These are phyloP conservation scores for Lasiodiplodia gonubiensis DNA, from an alignment of 2,329 filamentous ascomycete species.

Conservation along the genomic window DNA sequence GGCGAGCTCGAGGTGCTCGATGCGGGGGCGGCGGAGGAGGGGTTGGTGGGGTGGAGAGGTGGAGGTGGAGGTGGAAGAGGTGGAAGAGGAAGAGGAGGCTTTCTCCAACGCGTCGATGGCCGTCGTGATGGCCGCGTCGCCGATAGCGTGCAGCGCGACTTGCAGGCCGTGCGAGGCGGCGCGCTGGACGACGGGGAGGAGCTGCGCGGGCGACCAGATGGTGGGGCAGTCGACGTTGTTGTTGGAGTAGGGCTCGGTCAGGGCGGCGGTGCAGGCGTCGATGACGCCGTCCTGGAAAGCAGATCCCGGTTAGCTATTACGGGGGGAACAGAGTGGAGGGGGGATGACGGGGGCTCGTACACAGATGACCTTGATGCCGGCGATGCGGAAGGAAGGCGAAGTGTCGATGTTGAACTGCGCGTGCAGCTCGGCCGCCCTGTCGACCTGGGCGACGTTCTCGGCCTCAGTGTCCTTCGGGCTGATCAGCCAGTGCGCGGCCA, in stretches of 20 bases:
- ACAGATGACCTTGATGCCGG: slow-evolving; percentile 69
- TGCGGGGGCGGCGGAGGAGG: slow-evolving; percentile 58
- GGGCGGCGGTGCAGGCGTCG: slow-evolving; percentile 67
- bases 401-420: slow-evolving; percentile 52
- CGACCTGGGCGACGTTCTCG: slow-evolving; percentile 57
- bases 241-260: slow-evolving; percentile 63
- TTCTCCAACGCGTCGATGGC: slow-evolving; percentile 62
- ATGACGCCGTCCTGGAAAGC: slow-evolving; percentile 61
- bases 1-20: slow-evolving; percentile 69
- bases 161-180: slow-evolving; percentile 63
- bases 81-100: slow-evolving; percentile 34
- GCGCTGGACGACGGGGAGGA: slow-evolving; percentile 60
- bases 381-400: slow-evolving; percentile 57
- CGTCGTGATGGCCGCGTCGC: slow-evolving; percentile 63
- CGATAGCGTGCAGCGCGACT: slow-evolving; percentile 69
- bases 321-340: neutral
- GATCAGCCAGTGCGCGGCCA: slow-evolving; percentile 65
- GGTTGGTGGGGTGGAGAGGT: slow-evolving; percentile 12
- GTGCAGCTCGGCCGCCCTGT: slow-evolving; percentile 57
- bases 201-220: slow-evolving; percentile 61
- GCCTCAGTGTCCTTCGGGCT: slow-evolving; percentile 53
- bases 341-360: neutral
- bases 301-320: neutral
- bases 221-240: slow-evolving; percentile 53
- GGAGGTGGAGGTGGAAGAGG: too few relatives aligned